These are phyloP conservation scores for Circinella minor DNA, from an alignment of 371 early-diverging fungal genomes.

Conservation along the genomic window DNA sequence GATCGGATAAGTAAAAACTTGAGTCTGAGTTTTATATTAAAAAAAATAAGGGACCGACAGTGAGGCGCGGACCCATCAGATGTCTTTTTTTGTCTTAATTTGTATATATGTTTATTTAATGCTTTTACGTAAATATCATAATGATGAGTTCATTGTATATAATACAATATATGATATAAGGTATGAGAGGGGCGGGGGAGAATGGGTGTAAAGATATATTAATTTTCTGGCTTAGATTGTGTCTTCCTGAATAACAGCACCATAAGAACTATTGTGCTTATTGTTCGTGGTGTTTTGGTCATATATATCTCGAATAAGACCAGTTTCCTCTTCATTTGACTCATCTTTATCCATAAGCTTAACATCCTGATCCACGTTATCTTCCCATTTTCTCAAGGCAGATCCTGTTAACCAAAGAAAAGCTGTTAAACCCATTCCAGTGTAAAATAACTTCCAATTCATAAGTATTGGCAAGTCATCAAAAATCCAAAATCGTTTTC, in stretches of 20 bases:
- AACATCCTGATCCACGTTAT: slow-evolving; percentile 3
- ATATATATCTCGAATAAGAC: background rate
- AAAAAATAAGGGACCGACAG: background rate
- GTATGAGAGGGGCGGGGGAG: too few species aligned
- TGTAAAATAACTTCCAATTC: slow-evolving; percentile 9
- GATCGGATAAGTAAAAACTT: background rate
- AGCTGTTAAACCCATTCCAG: background rate
- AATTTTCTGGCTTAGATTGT: background rate
- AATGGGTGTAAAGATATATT: background rate
- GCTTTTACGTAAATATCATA: too few species aligned
- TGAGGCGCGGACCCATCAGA: background rate
- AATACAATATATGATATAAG: too few species aligned
- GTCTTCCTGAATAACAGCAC: slow-evolving; percentile 6
- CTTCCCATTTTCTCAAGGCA: slow-evolving; percentile 9
- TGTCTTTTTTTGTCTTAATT: background rate
- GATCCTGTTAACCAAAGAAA: slow-evolving; percentile 6
- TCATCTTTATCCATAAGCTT: background rate
- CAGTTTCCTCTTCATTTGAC: background rate
- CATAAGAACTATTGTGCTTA: background rate
- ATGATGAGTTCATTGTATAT: background rate
- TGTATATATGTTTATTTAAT: background rate
- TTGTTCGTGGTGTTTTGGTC: background rate
- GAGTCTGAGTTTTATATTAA: background rate
- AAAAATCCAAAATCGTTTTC: slow-evolving; percentile 9
- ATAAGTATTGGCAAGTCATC: slow-evolving; percentile 11